phyloP scores from a whole-genome alignment of 495 filamentous ascomycete species.

The Diplogelasinospora grovesii region DNA sequence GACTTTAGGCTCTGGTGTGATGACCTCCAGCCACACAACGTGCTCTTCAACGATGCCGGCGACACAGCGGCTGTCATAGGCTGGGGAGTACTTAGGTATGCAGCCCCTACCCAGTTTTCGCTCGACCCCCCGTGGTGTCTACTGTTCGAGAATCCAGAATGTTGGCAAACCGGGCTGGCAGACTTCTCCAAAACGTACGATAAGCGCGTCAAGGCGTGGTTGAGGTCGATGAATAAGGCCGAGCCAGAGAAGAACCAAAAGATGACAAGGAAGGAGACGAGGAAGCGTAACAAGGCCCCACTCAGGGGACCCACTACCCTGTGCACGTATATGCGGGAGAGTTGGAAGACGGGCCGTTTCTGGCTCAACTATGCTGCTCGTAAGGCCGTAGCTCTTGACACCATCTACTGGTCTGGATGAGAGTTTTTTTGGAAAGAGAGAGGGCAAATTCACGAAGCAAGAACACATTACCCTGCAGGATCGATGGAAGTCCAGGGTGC shows the following conservation, averaged over 20 bases:
- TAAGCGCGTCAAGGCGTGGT: slow-evolving; percentile 13
- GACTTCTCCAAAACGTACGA: slow-evolving; percentile 21
- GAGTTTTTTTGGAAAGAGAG: slow-evolving; percentile 14
- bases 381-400: slow-evolving; percentile 28
- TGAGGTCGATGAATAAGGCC: neutral
- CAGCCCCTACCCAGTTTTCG: slow-evolving; percentile 27
- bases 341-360: slow-evolving; percentile 24
- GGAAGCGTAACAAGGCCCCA: neutral
- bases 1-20: slow-evolving; percentile 16
- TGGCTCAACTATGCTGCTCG: slow-evolving; percentile 26
- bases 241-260: neutral
- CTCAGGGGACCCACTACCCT: too few relatives aligned
- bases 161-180: slow-evolving; percentile 22
- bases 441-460: neutral
- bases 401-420: slow-evolving; percentile 22
- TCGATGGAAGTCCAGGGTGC: neutral
- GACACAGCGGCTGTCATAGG: slow-evolving; percentile 17
- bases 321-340: slow-evolving; percentile 15
- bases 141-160: slow-evolving; percentile 25
- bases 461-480: too few relatives aligned
- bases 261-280: slow-evolving; percentile 11
- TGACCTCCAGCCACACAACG: slow-evolving; percentile 18
- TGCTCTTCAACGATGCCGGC: slow-evolving; percentile 12
- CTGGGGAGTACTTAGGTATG: slow-evolving; percentile 35
- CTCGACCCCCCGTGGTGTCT: slow-evolving; percentile 35